Evolutionary conservation across 176 grass and related monocot species (phyloP).

Genomic region (Hyparrhenia diplandra): DNA sequence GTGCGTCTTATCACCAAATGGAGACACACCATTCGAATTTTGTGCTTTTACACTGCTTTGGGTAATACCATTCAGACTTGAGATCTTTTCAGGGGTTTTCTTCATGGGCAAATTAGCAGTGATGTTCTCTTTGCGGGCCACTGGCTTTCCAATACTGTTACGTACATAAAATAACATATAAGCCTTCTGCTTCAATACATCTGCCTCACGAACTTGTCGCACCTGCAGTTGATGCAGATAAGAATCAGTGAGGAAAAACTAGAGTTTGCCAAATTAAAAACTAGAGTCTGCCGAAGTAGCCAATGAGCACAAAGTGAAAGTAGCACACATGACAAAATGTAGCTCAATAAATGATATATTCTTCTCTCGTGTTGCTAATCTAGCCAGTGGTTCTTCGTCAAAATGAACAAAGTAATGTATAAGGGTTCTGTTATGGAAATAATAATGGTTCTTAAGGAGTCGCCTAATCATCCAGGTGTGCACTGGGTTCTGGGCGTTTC

Average conservation of each 20-base stretch:
- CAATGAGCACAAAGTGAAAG: background rate
- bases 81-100: conserved; percentile 33
- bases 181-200: conserved; percentile 82
- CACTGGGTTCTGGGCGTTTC: background rate
- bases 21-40: conserved; percentile 26
- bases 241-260: conserved; percentile 11
- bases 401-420: background rate
- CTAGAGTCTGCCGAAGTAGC: background rate
- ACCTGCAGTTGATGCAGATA: conserved; percentile 58
- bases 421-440: background rate
- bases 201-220: conserved; percentile 79
- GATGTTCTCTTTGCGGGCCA: conserved; percentile 26
- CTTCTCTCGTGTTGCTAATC: background rate
- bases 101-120: conserved; percentile 36
- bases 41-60: conserved; percentile 6
- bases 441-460: background rate
- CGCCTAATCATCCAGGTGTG: background rate
- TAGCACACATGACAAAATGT: background rate
- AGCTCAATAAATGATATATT: background rate
- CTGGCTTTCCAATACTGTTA: conserved; percentile 53
- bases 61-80: conserved; percentile 30
- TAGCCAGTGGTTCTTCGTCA: background rate
- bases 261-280: background rate
- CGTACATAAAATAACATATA: conserved; percentile 99
- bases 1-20: conserved; percentile 21